Evolutionary conservation across 129 eudicot genomes (phyloP).

Genomic region (Rutidosis leptorrhynchoides): DNA sequence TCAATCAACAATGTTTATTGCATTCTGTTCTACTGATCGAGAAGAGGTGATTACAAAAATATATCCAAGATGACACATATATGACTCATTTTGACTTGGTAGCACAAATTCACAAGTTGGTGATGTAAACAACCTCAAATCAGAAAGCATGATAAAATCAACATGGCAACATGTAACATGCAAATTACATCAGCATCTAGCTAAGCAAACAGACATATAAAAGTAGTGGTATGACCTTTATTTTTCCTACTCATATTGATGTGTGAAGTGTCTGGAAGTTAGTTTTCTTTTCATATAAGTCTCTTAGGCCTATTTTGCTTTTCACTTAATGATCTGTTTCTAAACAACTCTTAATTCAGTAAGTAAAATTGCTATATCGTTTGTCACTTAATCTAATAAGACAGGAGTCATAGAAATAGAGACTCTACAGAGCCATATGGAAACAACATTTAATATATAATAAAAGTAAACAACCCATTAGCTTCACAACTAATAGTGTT

Average conservation of each 20-base stretch:
- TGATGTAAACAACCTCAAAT: neutral
- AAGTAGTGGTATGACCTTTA: conserved; percentile 4
- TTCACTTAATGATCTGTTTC: too few relatives aligned
- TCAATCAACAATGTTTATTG: conserved; percentile 10
- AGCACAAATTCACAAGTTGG: neutral
- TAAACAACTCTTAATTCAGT: too few relatives aligned
- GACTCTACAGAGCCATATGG: too few relatives aligned
- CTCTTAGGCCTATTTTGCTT: too few relatives aligned
- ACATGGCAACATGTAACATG: conserved; percentile 20
- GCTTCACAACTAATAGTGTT: too few relatives aligned
- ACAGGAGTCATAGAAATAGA: too few relatives aligned
- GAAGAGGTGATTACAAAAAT: too few relatives aligned
- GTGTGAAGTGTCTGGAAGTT: conserved; percentile 11
- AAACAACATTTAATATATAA: too few relatives aligned
- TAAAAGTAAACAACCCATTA: too few relatives aligned
- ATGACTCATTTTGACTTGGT: neutral
- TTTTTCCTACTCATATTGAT: conserved; percentile 10
- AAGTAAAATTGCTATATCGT: too few relatives aligned
- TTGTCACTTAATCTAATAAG: too few relatives aligned
- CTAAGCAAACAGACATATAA: conserved; percentile 16
- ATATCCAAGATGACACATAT: neutral
- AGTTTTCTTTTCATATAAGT: conserved; percentile 2
- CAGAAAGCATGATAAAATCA: conserved; percentile 5
- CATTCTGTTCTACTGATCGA: too few relatives aligned
- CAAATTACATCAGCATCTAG: neutral